Evolutionary conservation across 1,284 basidiomycete species (phyloP).

Genomic region (Malassezia sp.): DNA sequence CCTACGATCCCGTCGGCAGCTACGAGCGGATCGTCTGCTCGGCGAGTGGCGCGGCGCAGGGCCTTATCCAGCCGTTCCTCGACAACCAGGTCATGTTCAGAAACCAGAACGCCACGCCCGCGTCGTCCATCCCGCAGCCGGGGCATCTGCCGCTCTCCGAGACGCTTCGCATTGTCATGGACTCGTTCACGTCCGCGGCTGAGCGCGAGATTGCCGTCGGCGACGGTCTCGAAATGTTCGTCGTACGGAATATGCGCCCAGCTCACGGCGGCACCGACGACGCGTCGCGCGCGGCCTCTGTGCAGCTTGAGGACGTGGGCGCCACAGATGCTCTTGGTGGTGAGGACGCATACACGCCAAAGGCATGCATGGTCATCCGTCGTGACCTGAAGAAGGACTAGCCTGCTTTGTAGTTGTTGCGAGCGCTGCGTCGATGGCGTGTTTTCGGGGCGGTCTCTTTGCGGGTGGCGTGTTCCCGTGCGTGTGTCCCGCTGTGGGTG

Average conservation of each 20-base stretch:
- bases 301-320: slow-evolving; percentile 24
- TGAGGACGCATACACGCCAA: slow-evolving; percentile 35
- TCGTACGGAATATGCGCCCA: slow-evolving; percentile 24
- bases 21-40: slow-evolving; percentile 44
- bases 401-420: neutral
- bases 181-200: slow-evolving; percentile 42
- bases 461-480: too few species aligned
- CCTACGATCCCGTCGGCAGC: slow-evolving; percentile 44
- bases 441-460: too few species aligned
- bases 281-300: slow-evolving; percentile 17
- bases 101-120: slow-evolving; percentile 37
- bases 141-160: slow-evolving; percentile 33
- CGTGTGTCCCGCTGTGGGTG: too few species aligned
- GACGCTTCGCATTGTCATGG: slow-evolving; percentile 38
- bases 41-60: slow-evolving; percentile 43
- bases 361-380: slow-evolving; percentile 40
- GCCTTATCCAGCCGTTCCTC: slow-evolving; percentile 43
- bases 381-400: slow-evolving; percentile 45
- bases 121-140: slow-evolving; percentile 28
- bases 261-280: neutral
- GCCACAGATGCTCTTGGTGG: slow-evolving; percentile 39
- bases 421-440: too few species aligned
- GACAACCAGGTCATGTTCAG: slow-evolving; percentile 46
- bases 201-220: slow-evolving; percentile 46
- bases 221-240: slow-evolving; percentile 43